phyloP scores from a whole-genome alignment of 129 eudicot species.

The Flaveria trinervia region DNA sequence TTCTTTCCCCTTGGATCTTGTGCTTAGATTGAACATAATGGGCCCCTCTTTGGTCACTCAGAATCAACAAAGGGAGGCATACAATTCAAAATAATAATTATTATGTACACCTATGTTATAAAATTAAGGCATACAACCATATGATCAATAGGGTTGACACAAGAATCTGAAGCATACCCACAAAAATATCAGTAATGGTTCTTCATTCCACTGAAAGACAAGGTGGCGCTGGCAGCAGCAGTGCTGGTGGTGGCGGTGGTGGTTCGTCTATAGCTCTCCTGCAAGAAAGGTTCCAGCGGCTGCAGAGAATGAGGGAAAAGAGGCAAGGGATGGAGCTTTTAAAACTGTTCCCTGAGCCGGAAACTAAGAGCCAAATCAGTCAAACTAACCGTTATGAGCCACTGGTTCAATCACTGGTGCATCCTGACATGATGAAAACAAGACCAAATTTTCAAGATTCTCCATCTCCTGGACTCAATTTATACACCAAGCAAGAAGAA shows the following conservation, averaged over 20 bases:
- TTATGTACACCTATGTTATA: slow-evolving; percentile 21
- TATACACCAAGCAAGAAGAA: slow-evolving; percentile 33
- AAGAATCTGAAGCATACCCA: background rate
- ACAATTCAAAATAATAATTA: slow-evolving; percentile 5
- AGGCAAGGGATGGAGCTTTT: slow-evolving; percentile 46
- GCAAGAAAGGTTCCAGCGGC: slow-evolving; percentile 61
- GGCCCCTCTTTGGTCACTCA: slow-evolving; percentile 18
- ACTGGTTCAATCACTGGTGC: slow-evolving; percentile 17
- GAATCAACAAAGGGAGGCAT: slow-evolving; percentile 43
- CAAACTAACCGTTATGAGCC: slow-evolving; percentile 31
- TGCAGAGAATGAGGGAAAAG: slow-evolving; percentile 53
- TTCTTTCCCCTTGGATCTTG: slow-evolving; percentile 49
- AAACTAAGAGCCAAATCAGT: slow-evolving; percentile 5
- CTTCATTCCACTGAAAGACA: slow-evolving; percentile 38
- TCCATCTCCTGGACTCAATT: slow-evolving; percentile 49
- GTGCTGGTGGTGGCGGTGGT: background rate
- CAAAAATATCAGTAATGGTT: slow-evolving; percentile 8
- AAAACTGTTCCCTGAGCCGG: slow-evolving; percentile 35
- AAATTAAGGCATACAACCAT: slow-evolving; percentile 23
- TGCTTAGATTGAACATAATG: slow-evolving; percentile 14
- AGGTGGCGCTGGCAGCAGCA: background rate
- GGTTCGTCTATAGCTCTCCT: slow-evolving; percentile 51
- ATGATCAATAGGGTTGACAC: slow-evolving; percentile 18
- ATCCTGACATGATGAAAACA: slow-evolving; percentile 15
- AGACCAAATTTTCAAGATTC: slow-evolving; percentile 42